A percentile compares a stretch with the other conserved stretches of the same genome.
These are phyloP conservation scores for Alternaria angustiovoidea DNA, from an alignment of 2,329 filamentous ascomycete species.

Conservation along the genomic window DNA sequence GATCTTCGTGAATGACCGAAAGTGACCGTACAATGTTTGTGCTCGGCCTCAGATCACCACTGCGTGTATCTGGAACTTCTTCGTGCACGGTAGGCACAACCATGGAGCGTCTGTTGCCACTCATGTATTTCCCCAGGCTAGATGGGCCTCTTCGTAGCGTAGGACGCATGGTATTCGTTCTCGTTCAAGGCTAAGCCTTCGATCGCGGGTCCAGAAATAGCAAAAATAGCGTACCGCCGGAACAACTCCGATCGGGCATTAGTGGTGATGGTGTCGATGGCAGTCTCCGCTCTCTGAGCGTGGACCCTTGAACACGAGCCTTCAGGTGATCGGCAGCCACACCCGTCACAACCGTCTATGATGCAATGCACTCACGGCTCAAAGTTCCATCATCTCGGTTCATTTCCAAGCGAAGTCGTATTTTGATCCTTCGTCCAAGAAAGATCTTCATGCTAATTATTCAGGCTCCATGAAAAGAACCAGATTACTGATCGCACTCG, in stretches of 20 bases:
- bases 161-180: neutral
- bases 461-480: neutral
- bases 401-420: neutral
- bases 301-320: neutral
- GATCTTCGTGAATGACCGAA: neutral
- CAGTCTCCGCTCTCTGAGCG: neutral
- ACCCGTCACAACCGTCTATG: slow-evolving; percentile 2
- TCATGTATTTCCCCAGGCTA: neutral
- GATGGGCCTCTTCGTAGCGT: neutral
- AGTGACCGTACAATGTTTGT: neutral
- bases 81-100: neutral
- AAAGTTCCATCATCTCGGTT: neutral
- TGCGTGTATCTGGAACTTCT: neutral
- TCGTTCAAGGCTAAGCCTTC: neutral
- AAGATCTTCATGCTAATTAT: neutral
- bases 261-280: neutral
- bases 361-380: neutral
- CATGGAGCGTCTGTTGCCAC: neutral
- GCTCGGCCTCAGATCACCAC: neutral
- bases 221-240: neutral
- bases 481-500: neutral
- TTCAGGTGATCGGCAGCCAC: slow-evolving; percentile 2
- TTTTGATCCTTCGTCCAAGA: neutral
- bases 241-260: neutral
- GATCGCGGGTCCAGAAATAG: slow-evolving; percentile 1